phyloP scores from a whole-genome alignment of 2,329 filamentous ascomycete species.

The Paramyrothecium roridum region DNA sequence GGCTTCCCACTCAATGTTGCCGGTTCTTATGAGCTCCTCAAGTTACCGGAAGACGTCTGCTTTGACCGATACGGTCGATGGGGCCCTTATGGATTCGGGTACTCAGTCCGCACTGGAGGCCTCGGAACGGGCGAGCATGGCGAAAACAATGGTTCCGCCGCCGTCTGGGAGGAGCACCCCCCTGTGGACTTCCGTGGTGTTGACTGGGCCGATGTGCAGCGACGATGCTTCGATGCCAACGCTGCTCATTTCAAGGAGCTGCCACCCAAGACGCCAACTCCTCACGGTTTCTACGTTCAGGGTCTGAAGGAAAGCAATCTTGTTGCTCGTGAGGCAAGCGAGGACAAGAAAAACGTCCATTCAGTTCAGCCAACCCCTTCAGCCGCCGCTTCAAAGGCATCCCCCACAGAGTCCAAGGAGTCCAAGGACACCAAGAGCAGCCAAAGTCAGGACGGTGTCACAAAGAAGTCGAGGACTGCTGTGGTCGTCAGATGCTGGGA shows the following conservation, averaged over 20 bases:
- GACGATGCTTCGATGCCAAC: slow-evolving; percentile 71
- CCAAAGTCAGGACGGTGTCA: slow-evolving; percentile 3
- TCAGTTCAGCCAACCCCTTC: not conserved
- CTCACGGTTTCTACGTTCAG: slow-evolving; percentile 52
- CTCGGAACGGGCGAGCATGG: slow-evolving; percentile 83
- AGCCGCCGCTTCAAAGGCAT: not conserved
- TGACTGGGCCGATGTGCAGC: slow-evolving; percentile 76
- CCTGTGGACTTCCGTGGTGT: slow-evolving; percentile 76
- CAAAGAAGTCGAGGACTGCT: slow-evolving; percentile 52
- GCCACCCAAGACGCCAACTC: slow-evolving; percentile 32
- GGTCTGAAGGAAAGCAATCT: slow-evolving; percentile 6
- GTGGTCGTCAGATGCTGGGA: slow-evolving; percentile 82
- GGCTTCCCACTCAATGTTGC: slow-evolving; percentile 83
- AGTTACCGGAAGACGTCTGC: slow-evolving; percentile 80
- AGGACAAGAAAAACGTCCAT: not conserved
- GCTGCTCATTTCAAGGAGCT: slow-evolving; percentile 60
- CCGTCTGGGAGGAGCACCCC: slow-evolving; percentile 68
- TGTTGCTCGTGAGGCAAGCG: slow-evolving; percentile 9
- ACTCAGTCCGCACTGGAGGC: slow-evolving; percentile 74
- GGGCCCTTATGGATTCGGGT: slow-evolving; percentile 87
- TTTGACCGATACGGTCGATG: slow-evolving; percentile 89
- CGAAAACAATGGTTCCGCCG: slow-evolving; percentile 75
- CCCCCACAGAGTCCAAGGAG: slow-evolving; percentile 5
- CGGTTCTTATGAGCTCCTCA: slow-evolving; percentile 82
- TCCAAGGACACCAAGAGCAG: slow-evolving; percentile 4